Evolutionary conservation across 305 asterid genomes (phyloP), one percentile per base, ranked within the genome.

Genomic region (Solanum chacoense): DNA sequence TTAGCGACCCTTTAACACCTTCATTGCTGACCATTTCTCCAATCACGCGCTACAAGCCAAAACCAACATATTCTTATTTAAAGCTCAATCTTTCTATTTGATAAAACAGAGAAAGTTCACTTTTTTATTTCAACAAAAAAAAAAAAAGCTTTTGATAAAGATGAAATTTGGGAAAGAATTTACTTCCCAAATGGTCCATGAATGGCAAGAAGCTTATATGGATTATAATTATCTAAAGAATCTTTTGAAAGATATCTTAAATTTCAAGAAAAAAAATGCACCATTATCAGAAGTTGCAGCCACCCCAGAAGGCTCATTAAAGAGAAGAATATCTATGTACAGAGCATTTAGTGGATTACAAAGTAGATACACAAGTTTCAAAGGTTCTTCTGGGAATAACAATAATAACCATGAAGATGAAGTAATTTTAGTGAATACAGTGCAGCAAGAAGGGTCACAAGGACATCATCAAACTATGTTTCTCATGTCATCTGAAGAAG

Each of bases 151-250:
- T 37, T 20, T 11, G 36, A 28, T 45, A 45, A 93, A 77, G 24
- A 95, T 96, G 98, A 96, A 96, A 94, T 96, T 96, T n/a, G 98
- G 97, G 87, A 95, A 94, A 92, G 98, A 96, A 88, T 88, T 94
- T 85, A 92, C 94, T 78, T 93, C 95, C 84, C 98, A 96, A 89
- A 93, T 94, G 98, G 97, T 96, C 69, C 99, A 88, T 72, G 99
- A 96, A 94, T 96, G 98, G 98, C 94, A 93, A 86, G 91, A 37
- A 80, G 96, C 97, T 6, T 96, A 96, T 93, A 91, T 96, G 95
- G 96, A 94, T 77, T 96, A 96, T 92, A 89, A 85, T 74, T 50
- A 12, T 8, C 96, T 96, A 71, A 96, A 96, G 73, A 69, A 45
- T 5, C 65, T 90, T 11, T 88, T 96, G 24, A 95, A 96, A 87